phyloP scores from a whole-genome alignment of 495 filamentous ascomycete genomes.

The Penicillium diatomitis region DNA sequence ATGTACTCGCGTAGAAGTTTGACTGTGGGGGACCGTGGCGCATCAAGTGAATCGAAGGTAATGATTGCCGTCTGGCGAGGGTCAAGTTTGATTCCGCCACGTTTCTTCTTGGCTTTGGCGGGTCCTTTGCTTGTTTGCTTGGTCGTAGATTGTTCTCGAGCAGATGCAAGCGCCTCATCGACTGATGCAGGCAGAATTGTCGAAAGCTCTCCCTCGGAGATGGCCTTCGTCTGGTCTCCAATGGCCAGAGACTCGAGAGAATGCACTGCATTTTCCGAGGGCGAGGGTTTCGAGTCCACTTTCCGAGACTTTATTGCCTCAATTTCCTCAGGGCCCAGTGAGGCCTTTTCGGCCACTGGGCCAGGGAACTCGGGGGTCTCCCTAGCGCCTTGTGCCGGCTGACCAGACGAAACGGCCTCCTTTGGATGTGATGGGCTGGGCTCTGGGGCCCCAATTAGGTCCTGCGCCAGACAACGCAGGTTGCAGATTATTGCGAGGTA shows the following conservation, averaged over 20 bases:
- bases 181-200: constrained; percentile 1
- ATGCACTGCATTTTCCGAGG: constrained; percentile 14
- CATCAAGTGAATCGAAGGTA: constrained; percentile 76
- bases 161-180: constrained; percentile 5
- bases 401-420: constrained; percentile 8
- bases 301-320: neutral
- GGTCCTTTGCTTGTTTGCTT: constrained; percentile 7
- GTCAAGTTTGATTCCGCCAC: constrained; percentile 16
- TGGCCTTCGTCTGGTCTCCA: constrained; percentile 5
- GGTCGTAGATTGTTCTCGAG: neutral
- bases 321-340: neutral
- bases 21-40: constrained; percentile 50
- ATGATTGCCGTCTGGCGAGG: constrained; percentile 58
- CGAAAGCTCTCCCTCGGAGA: constrained; percentile 1
- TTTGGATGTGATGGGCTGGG: neutral
- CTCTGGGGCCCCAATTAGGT: constrained; percentile 13
- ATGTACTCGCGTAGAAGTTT: constrained; percentile 69
- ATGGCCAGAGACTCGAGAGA: constrained; percentile 21
- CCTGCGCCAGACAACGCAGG: constrained; percentile 44
- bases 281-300: constrained; percentile 3
- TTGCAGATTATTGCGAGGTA: constrained; percentile 96
- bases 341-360: constrained; percentile 1
- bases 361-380: constrained; percentile 32
- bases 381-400: constrained; percentile 15
- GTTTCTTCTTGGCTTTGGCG: constrained; percentile 19